Base-by-base conservation (phyloP, 73 alveolate genomes). In the Stentor roeselii region DNA sequence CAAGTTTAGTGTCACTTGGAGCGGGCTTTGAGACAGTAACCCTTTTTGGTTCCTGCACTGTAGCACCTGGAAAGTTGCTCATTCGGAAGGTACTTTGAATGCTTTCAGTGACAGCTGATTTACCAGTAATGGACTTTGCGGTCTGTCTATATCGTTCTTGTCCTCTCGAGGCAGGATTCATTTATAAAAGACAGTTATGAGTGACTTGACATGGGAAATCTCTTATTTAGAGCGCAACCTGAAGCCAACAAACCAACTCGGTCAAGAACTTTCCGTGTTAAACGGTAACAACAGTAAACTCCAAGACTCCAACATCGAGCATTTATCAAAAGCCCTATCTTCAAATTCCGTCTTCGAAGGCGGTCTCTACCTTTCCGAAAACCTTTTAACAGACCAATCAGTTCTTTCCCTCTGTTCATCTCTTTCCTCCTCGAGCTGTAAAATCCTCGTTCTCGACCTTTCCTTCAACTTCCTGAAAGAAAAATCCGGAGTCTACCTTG, bases 381-480 rank as follows among this genome's bases (percentile, higher is more conserved):
- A 50, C 67, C 67, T 11, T 21, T 21, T 50, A 11, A 50, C 67
- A 6, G 67, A 50, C 67, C 67, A 11, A 50, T 6, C 30, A 11
- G 21, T 50, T 21, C 21, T 50, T 11, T 50, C 6, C 21, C 67
- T 50, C 6, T 11, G 6, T 21, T 21, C 30, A 50, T 6, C 67
- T 11, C 21, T 50, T 11, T 21, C 6, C 6, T 6, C 21, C 67
- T 50, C 67, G 6, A 21, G 21, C 6, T 6, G 30, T 50, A 11
- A 6, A 50, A 50, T 50, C 67, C 30, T 11, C 67, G 6, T 11
- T 50, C 21, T 67, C 14, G 41, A 67, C 34, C 80, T 67, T 34
- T 67, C 80, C 34, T 67, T 67, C 59, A 76, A 76, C 34, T 21
- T 36, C 31, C 84, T 76, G n/a, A 76, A 76, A 41, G 84, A 76